phyloP scores from a whole-genome alignment of 2,329 filamentous ascomycete species.

The Lithohypha guttulata region DNA sequence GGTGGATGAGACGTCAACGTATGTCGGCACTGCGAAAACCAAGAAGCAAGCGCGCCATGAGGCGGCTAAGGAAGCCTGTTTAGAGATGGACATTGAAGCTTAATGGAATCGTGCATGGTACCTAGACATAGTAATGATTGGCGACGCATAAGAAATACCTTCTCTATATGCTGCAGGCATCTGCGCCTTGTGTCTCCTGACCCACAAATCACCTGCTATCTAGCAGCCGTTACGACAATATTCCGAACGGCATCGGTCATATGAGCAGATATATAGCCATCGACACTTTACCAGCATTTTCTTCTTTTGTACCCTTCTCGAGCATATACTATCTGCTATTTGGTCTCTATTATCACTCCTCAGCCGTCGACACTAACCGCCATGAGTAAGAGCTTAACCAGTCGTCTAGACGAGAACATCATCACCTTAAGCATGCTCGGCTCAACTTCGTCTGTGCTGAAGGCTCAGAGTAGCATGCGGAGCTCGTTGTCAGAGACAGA shows the following conservation, averaged over 20 bases:
- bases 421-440: slow-evolving; percentile 2
- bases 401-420: neutral
- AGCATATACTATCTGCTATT: too few species aligned
- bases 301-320: too few species aligned
- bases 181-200: neutral
- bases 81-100: neutral
- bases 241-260: too few species aligned
- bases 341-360: neutral
- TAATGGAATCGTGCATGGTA: neutral
- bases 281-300: too few species aligned
- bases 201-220: too few species aligned
- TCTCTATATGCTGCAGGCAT: too few species aligned
- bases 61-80: neutral
- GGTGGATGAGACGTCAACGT: neutral
- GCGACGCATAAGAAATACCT: neutral
- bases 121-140: neutral
- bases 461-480: neutral
- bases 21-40: neutral
- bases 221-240: too few species aligned
- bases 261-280: too few species aligned
- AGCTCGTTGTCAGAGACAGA: neutral
- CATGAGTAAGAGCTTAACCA: neutral
- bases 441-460: neutral
- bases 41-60: slow-evolving; percentile 2
- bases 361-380: neutral